Percentiles rank a stretch among this genome's conserved stretches.
phyloP scores from a whole-genome alignment of 257 asterid species.

The Oldenlandia corymbosa region DNA sequence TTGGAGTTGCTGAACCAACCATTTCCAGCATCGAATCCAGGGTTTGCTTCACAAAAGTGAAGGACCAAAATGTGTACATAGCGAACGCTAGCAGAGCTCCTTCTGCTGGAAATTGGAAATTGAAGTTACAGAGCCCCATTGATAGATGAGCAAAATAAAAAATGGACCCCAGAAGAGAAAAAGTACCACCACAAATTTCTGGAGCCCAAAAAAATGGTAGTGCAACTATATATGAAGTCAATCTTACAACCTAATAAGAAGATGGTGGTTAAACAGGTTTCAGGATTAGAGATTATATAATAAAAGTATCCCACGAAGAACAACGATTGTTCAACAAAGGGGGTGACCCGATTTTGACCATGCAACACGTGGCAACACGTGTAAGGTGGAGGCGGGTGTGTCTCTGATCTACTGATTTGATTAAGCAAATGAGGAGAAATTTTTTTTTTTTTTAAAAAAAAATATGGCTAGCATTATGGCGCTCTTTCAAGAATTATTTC shows the following conservation, averaged over 20 bases:
- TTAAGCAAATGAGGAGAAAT: not conserved
- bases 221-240: no score
- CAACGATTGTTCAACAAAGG: no score
- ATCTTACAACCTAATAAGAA: no score
- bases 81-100: conserved; percentile 42
- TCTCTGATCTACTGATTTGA: not conserved
- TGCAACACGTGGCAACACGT: conserved; percentile 19
- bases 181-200: no score
- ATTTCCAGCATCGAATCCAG: conserved; percentile 31
- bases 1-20: conserved; percentile 14
- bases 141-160: not conserved
- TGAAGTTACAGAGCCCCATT: conserved; percentile 37
- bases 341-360: not conserved
- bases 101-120: conserved; percentile 34
- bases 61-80: conserved; percentile 39
- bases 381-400: conserved; percentile 8
- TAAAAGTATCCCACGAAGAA: not conserved
- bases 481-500: no score
- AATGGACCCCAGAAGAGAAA: no score
- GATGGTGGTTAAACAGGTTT: no score
- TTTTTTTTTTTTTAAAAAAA: no score
- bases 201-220: no score
- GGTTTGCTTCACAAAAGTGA: conserved; percentile 34
- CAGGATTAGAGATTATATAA: no score
- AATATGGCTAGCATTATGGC: no score